Percentiles rank a stretch among this genome's conserved stretches.
phyloP scores from a whole-genome alignment of 345 rosid species.

The Balakata baccata region DNA sequence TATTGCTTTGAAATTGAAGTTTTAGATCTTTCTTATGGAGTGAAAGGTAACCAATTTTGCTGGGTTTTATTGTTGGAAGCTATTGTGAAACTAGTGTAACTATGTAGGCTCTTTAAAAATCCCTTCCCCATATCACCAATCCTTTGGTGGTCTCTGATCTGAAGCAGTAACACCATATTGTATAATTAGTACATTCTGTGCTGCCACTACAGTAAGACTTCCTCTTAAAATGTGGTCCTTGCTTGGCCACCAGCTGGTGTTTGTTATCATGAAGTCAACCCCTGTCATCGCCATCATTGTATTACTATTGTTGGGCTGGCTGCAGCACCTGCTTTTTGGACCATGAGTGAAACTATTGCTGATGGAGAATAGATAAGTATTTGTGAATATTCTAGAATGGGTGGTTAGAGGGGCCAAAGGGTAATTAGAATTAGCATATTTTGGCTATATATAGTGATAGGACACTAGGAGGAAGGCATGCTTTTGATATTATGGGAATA shows the following conservation, averaged over 20 bases:
- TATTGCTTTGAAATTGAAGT: neutral
- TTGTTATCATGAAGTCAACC: too few species aligned
- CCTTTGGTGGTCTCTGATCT: neutral
- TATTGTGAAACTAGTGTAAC: neutral
- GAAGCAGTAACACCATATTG: neutral
- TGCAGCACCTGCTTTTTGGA: neutral
- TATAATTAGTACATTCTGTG: neutral
- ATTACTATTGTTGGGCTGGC: neutral
- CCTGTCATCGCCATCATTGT: too few species aligned
- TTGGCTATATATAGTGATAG: too few species aligned
- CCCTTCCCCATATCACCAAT: neutral
- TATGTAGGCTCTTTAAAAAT: neutral
- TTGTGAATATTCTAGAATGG: too few species aligned
- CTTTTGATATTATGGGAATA: too few species aligned
- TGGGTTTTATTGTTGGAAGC: neutral
- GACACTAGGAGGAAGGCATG: too few species aligned
- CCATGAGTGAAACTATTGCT: neutral
- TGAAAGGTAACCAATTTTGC: neutral
- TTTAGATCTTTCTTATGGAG: neutral
- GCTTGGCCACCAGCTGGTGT: too few species aligned
- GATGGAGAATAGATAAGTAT: too few species aligned
- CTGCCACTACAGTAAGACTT: neutral
- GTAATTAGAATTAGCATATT: too few species aligned
- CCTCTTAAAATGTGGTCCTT: neutral
- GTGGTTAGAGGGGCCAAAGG: too few species aligned